Conservation (phyloP, 306 rosid species). For the Biancaea sappan region DNA sequence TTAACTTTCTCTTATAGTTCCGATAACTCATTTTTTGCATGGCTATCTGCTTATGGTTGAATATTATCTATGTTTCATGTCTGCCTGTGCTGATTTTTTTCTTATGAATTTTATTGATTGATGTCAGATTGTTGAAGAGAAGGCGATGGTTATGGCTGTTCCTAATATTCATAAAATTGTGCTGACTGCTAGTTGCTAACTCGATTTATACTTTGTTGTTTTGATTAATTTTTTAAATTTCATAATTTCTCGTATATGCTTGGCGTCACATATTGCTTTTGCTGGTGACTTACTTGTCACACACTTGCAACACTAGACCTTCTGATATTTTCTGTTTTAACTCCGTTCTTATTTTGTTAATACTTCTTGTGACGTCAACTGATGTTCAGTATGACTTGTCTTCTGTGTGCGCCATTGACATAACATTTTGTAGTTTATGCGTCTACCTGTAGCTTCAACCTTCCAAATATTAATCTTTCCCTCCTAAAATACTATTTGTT, state of each 20-base stretch:
- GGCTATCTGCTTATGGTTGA: background rate
- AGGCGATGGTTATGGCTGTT: background rate
- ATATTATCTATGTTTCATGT: background rate
- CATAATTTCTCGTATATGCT: background rate
- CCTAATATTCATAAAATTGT: background rate
- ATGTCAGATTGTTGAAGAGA: constrained; percentile 30
- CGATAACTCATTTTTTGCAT: constrained; percentile 9
- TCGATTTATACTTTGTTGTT: background rate
- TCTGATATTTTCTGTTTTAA: background rate
- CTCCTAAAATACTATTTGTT: background rate
- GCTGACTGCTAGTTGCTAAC: constrained; percentile 11
- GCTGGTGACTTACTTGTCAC: background rate
- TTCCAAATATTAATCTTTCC: background rate
- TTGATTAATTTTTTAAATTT: background rate
- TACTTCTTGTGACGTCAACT: background rate
- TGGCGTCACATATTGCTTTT: background rate
- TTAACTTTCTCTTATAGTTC: background rate
- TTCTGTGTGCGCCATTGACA: background rate
- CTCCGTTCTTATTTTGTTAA: background rate
- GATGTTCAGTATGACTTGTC: background rate
- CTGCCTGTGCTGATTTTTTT: background rate
- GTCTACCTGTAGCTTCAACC: background rate
- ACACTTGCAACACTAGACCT: background rate
- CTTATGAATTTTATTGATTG: constrained; percentile 5
- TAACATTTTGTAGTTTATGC: background rate